These are phyloP conservation scores for Penicillium sp. DNA, from an alignment of 2,329 filamentous ascomycete species.

Conservation along the genomic window DNA sequence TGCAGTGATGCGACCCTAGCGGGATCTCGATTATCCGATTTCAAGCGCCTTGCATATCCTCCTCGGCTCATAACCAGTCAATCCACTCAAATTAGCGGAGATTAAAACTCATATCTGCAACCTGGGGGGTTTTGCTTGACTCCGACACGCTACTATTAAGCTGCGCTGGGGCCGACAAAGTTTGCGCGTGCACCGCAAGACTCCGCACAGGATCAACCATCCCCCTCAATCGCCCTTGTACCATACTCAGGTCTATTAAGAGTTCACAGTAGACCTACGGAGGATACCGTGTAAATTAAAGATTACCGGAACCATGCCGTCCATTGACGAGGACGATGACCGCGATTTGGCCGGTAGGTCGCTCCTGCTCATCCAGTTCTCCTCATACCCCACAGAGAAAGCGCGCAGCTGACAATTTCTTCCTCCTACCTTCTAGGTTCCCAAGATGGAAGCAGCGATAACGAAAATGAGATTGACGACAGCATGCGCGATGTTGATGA, in stretches of 20 bases:
- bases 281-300: background rate
- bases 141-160: background rate
- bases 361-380: slow-evolving; percentile 6
- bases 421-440: slow-evolving; percentile 36
- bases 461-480: slow-evolving; percentile 51
- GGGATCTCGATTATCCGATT: slow-evolving; percentile 4
- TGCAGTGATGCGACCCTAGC: background rate
- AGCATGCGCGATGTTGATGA: slow-evolving; percentile 46
- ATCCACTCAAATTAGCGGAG: background rate
- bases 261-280: background rate
- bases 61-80: background rate
- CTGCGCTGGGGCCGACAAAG: background rate
- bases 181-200: background rate
- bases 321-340: slow-evolving; percentile 40
- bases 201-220: background rate
- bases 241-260: background rate
- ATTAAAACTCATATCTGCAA: background rate
- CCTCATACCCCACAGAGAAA: background rate
- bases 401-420: slow-evolving; percentile 1
- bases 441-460: slow-evolving; percentile 51
- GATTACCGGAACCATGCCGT: background rate
- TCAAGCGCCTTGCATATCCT: background rate
- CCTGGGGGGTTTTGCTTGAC: background rate
- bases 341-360: slow-evolving; percentile 41
- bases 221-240: background rate